Percentiles rank a stretch among this genome's conserved stretches.
These are phyloP conservation scores for Pythium rhizo-oryzae DNA, from an alignment of 352 stramenopile species.

Conservation along the genomic window DNA sequence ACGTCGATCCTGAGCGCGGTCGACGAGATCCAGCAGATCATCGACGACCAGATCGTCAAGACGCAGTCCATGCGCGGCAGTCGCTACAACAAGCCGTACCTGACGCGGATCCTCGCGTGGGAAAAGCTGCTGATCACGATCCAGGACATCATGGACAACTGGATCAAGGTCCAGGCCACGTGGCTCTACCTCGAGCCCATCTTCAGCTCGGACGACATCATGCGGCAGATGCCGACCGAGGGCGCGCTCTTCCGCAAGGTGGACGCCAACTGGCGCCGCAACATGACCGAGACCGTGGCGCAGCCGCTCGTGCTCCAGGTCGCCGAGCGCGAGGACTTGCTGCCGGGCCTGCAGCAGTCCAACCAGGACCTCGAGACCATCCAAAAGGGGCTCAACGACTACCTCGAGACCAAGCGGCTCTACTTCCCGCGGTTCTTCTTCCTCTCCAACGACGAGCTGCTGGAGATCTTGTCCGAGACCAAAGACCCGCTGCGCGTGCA, in stretches of 20 bases:
- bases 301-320: slow-evolving; percentile 79
- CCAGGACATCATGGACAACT: slow-evolving; percentile 94
- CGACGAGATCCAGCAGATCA: slow-evolving; percentile 93
- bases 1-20: slow-evolving; percentile 89
- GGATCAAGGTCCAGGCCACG: slow-evolving; percentile 93
- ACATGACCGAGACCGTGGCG: slow-evolving; percentile 87
- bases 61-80: slow-evolving; percentile 94
- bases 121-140: slow-evolving; percentile 91
- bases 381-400: slow-evolving; percentile 94
- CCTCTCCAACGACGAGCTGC: slow-evolving; percentile 93
- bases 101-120: slow-evolving; percentile 87
- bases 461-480: slow-evolving; percentile 93
- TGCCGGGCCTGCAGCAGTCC: slow-evolving; percentile 86
- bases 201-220: slow-evolving; percentile 94
- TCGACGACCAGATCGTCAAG: slow-evolving; percentile 96
- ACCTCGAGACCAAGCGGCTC: slow-evolving; percentile 93
- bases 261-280: slow-evolving; percentile 84
- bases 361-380: slow-evolving; percentile 95
- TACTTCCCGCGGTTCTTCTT: slow-evolving; percentile 96
- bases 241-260: slow-evolving; percentile 88
- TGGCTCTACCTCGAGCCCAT: slow-evolving; percentile 95
- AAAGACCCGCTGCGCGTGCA: slow-evolving; percentile 95
- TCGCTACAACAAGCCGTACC: slow-evolving; percentile 93
- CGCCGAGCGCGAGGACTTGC: slow-evolving; percentile 71
- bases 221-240: slow-evolving; percentile 92